Conservation (phyloP, 345 rosid genomes). For the Firmiana major region DNA sequence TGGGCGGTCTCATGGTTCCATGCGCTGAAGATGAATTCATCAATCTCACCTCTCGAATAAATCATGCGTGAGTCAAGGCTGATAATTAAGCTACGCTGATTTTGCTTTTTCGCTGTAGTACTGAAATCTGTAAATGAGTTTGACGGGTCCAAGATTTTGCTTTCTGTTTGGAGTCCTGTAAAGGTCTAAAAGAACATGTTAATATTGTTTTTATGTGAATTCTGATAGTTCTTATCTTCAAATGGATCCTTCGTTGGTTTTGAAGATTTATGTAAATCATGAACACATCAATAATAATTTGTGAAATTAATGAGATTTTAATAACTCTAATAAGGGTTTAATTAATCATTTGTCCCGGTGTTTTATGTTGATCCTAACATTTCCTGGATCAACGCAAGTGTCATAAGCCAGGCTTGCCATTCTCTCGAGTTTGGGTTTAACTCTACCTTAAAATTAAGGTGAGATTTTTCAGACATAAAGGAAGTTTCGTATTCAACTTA, state of each 20-base stretch:
- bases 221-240: neutral
- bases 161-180: neutral
- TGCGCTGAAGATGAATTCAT: constrained; percentile 49
- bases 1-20: constrained; percentile 53
- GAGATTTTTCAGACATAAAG: neutral
- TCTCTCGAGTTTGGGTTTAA: too few relatives aligned
- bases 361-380: too few relatives aligned
- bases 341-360: too few relatives aligned
- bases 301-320: too few relatives aligned
- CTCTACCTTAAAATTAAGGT: neutral
- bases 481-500: too few relatives aligned
- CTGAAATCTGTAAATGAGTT: neutral
- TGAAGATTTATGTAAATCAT: too few relatives aligned
- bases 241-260: neutral
- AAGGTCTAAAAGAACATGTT: neutral
- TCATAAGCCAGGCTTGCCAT: too few relatives aligned
- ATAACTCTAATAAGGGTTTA: too few relatives aligned
- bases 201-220: neutral
- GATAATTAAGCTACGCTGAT: neutral
- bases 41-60: constrained; percentile 17
- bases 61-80: neutral
- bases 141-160: neutral
- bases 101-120: neutral
- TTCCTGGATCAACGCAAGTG: too few relatives aligned
- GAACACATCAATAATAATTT: too few relatives aligned